These are phyloP conservation scores for Daldinia grandis DNA, from an alignment of 495 filamentous ascomycete genomes.

Conservation along the genomic window DNA sequence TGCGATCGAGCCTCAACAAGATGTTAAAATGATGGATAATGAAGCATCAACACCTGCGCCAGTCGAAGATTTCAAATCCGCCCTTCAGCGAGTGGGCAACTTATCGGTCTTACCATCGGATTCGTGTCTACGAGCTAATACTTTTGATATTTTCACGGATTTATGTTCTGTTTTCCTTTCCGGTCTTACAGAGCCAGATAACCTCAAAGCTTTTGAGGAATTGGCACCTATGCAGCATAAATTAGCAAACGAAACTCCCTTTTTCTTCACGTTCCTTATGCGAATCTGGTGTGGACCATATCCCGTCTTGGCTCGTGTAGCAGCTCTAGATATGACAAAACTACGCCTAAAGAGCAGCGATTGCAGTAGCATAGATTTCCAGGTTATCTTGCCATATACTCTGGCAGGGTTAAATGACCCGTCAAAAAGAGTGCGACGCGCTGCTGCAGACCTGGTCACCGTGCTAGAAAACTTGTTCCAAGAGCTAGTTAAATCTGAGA, in stretches of 20 bases:
- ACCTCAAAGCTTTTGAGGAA: slow-evolving; percentile 65
- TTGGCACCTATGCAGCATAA: slow-evolving; percentile 65
- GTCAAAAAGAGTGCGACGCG: slow-evolving; percentile 74
- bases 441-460: slow-evolving; percentile 71
- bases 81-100: slow-evolving; percentile 39
- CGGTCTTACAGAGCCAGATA: slow-evolving; percentile 58
- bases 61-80: slow-evolving; percentile 37
- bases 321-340: slow-evolving; percentile 70
- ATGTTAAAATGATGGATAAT: slow-evolving; percentile 61
- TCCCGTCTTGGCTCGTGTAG: slow-evolving; percentile 69
- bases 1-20: slow-evolving; percentile 52
- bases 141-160: slow-evolving; percentile 57
- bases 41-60: slow-evolving; percentile 33
- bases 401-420: slow-evolving; percentile 77
- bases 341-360: slow-evolving; percentile 59
- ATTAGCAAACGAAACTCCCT: slow-evolving; percentile 63
- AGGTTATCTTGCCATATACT: slow-evolving; percentile 80
- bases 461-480: slow-evolving; percentile 51
- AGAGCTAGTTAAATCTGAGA: slow-evolving; percentile 34
- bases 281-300: slow-evolving; percentile 76
- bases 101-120: slow-evolving; percentile 52
- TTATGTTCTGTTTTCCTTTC: slow-evolving; percentile 71
- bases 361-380: slow-evolving; percentile 68
- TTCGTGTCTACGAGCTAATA: slow-evolving; percentile 59
- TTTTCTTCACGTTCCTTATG: slow-evolving; percentile 80